Conservation (phyloP, 1,284 basidiomycete species). For the Heliocybe sulcata region DNA sequence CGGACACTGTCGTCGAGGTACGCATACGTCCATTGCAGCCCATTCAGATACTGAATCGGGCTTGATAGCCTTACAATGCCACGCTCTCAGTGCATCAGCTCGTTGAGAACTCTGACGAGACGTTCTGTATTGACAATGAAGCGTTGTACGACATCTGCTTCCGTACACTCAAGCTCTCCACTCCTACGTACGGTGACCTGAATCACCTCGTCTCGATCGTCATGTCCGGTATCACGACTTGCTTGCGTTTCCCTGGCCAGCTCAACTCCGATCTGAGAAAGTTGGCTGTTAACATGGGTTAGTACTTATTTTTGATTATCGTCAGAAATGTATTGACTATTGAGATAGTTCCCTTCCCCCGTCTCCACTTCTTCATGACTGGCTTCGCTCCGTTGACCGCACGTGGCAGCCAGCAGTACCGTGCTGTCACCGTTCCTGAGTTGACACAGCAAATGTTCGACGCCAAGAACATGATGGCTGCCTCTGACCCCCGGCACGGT, state of each 20-base stretch:
- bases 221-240: conserved; percentile 97
- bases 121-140: conserved; percentile 97
- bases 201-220: conserved; percentile 97
- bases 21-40: conserved; percentile 7
- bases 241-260: conserved; percentile 96
- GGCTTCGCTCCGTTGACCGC: conserved; percentile 95
- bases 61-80: conserved; percentile 83
- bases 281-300: conserved; percentile 97
- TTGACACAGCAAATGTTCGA: conserved; percentile 99
- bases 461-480: conserved; percentile 98
- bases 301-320: conserved; percentile 16
- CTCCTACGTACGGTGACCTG: conserved; percentile 93
- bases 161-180: conserved; percentile 90
- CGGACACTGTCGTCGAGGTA: conserved; percentile 95
- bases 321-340: neutral
- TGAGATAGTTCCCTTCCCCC: conserved; percentile 84
- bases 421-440: conserved; percentile 93
- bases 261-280: conserved; percentile 97
- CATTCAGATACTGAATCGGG: neutral
- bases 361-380: conserved; percentile 99
- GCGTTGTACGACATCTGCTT: conserved; percentile 98
- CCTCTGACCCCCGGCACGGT: conserved; percentile 91
- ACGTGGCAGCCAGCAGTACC: conserved; percentile 89
- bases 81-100: conserved; percentile 93
- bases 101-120: conserved; percentile 94